Evolutionary conservation across 768 basidiomycete genomes (phyloP), one percentile per base, ranked within the genome.

Genomic region (Termitomyces titanicus): DNA sequence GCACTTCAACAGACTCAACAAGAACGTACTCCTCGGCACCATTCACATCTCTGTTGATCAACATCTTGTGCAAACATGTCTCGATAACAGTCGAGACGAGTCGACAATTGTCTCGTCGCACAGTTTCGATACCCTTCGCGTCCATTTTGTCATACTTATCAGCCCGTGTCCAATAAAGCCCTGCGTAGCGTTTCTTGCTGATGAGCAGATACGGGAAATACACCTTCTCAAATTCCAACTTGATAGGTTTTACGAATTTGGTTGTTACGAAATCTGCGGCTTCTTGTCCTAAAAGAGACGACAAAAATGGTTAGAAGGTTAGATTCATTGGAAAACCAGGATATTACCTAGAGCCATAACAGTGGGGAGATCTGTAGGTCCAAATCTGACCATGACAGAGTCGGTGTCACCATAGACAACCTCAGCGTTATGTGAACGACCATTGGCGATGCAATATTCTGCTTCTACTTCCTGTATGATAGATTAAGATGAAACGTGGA

Each of bases 61-160:
- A 75, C 89, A 99, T 91, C 72, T 98, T 99, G 69, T 98, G 93
- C 43, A 98, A 74, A 66, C 97, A 98, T 0, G 97, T 99, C 70
- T 97, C 92, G 58, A 99, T 98, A 60, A 98, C 94, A 2, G 96
- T 98, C 8, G 93, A 94, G 8, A 98, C 97, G 12, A 98, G 81
- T n/a, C 96, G 87, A 70, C 97, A 99, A 66, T 99, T 99, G 65
- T 99, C 97, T 69, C 97, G 83, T 61, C 97, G 88, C 45, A 99
- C 97, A 40, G 97, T 98, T 95, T 99, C 97, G 55, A 99, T 98
- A 66, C 97, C 97, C 74, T 99, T 99, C 2, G 96, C 89, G 63
- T 99, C 97, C 97, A 98, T 98, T 74, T 98, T 98, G 71, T 99
- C 97, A 63, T 91, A 96, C 67, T 94, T 97, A 39, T 98, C 95